A percentile compares a stretch with the other conserved stretches of the same genome.
Evolutionary conservation across 2,329 filamentous ascomycete species (phyloP).

Genomic region (Chlorencoelia australis): DNA sequence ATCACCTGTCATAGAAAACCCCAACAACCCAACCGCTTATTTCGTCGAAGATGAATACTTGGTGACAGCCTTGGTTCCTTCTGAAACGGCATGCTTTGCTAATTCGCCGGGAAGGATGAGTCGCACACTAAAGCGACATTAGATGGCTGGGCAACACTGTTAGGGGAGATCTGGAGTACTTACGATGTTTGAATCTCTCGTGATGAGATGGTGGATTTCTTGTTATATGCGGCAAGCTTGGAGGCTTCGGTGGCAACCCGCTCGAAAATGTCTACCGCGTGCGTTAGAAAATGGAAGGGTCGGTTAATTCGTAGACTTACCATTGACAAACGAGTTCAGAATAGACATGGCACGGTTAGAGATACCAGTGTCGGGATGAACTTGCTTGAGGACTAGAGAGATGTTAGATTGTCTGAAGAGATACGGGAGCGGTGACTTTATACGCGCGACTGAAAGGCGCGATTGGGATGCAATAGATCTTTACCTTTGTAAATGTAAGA

Average conservation of each 20-base stretch:
- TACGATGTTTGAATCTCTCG: conserved; percentile 97
- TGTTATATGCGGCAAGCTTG: conserved; percentile 99
- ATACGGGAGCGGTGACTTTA: conserved; percentile 6
- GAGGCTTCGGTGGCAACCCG: conserved; percentile 96
- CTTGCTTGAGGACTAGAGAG: conserved; percentile 88
- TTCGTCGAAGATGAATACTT: conserved; percentile 99
- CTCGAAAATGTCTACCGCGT: conserved; percentile 85
- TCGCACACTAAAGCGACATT: conserved; percentile 50
- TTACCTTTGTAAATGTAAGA: conserved; percentile 99
- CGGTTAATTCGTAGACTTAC: conserved; percentile 35
- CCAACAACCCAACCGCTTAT: conserved; percentile 54
- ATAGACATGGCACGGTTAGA: conserved; percentile 99
- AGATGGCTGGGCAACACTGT: background rate
- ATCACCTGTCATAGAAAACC: conserved; percentile 47
- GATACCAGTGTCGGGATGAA: conserved; percentile 99
- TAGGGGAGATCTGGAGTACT: conserved; percentile 23
- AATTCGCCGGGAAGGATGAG: conserved; percentile 97
- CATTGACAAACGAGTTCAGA: conserved; percentile 99
- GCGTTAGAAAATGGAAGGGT: conserved; percentile 14
- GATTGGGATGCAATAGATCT: conserved; percentile 26
- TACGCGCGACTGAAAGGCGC: conserved; percentile 17
- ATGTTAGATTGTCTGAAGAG: conserved; percentile 16
- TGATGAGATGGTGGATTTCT: conserved; percentile 99
- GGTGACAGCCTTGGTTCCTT: conserved; percentile 99
- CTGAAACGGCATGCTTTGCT: conserved; percentile 98